Base-by-base conservation (phyloP, 768 basidiomycete genomes). In the Calocybe cyanea region DNA sequence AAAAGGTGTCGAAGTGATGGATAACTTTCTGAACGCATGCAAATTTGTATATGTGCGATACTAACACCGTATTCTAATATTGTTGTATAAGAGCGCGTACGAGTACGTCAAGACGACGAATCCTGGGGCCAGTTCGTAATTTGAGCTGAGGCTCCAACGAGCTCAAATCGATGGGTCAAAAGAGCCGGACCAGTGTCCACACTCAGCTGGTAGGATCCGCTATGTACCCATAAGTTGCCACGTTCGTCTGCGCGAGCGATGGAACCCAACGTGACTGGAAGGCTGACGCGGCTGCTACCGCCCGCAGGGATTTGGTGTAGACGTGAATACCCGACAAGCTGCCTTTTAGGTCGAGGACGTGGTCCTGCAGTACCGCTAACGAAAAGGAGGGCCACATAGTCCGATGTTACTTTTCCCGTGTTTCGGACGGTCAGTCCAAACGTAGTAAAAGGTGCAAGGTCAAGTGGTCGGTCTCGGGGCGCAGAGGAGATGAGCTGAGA, bases 301-400 rank as follows among this genome's bases (percentile, higher is more conserved):
- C 67, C 63, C 1, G 59, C 46, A 4, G 49, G 33, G 40, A 69
- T 63, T 3, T 52, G 39, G 38, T 63, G 60, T 8, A 65, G 42
- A 17, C 78, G 74, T 14, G 67, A 63, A 57, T 78, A 82, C 2
- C 71, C 61, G 6, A 77, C 65, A 38, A 81, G 72, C 49, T 69
- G 60, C 58, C 80, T 79, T 44, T 75, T 75, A 17, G 77, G 78
- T 43, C 66, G 67, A 0, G 78, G 79, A 13, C 69, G 54, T 2
- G 77, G 76, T 2, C 78, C 78, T 19, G 64, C 69, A 3, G 65
- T 65, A 18, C 72, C 70, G 38, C 67, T 72, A 46, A 72, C 57
- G 61, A 80, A 82, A 11, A 79, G 62, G 43, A 80, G 66, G 7
- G 76, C 69, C 17, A 77, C 75, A 52, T 77, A 80, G 60, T 82